Evolutionary conservation across 176 grass and related monocot species (phyloP).

Genomic region (Puccinellia tenuiflora): DNA sequence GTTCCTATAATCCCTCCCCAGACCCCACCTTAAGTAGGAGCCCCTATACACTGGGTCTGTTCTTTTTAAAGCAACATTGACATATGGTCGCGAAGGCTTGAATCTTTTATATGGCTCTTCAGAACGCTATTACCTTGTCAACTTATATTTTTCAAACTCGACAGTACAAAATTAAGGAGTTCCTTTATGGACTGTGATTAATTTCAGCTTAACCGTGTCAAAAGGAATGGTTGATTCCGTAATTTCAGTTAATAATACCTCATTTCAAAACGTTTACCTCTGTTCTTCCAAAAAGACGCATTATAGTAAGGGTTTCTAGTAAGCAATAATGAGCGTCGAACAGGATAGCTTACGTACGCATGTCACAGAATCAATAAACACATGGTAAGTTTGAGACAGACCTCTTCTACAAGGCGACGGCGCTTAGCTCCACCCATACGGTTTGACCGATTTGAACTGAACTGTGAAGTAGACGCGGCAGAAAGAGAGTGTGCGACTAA

Average conservation of each 20-base stretch:
- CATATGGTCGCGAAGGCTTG: neutral
- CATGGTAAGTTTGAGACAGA: constrained; percentile 17
- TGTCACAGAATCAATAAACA: neutral
- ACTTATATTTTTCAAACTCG: neutral
- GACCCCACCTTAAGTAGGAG: too few relatives aligned
- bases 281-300: neutral
- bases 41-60: too few relatives aligned
- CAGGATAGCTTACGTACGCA: neutral
- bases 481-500: constrained; percentile 86
- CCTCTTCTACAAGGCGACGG: constrained; percentile 85
- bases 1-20: too few relatives aligned
- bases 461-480: constrained; percentile 54
- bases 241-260: constrained; percentile 11
- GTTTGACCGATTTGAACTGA: constrained; percentile 68
- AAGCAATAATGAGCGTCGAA: neutral
- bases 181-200: neutral
- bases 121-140: neutral
- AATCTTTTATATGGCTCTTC: neutral
- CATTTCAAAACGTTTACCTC: neutral
- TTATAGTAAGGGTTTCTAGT: neutral
- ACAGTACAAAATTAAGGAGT: neutral
- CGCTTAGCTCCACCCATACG: constrained; percentile 77
- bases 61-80: neutral
- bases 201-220: neutral
- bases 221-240: neutral